These are phyloP conservation scores for Exserohilum turcica DNA, from an alignment of 2,329 filamentous ascomycete genomes.

Conservation along the genomic window DNA sequence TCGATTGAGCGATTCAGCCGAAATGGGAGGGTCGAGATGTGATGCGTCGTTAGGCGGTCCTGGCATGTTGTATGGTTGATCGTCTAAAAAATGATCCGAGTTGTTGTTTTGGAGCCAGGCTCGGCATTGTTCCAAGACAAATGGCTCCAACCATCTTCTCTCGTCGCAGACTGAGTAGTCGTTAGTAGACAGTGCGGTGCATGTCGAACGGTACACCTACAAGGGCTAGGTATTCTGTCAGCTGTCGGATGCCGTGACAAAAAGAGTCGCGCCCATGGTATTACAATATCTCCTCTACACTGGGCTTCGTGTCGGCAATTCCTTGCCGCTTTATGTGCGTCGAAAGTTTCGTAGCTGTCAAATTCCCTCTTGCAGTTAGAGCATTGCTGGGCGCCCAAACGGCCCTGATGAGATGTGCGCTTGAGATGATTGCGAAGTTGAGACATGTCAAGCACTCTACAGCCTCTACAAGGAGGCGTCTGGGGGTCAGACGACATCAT, in stretches of 20 bases:
- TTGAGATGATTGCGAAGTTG: not conserved
- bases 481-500: not conserved
- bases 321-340: not conserved
- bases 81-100: not conserved
- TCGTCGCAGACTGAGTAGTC: not conserved
- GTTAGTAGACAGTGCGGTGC: not conserved
- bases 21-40: not conserved
- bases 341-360: not conserved
- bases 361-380: not conserved
- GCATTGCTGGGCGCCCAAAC: not conserved
- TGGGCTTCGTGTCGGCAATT: not conserved
- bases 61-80: no score
- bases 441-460: not conserved
- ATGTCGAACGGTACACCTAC: not conserved
- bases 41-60: not conserved
- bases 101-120: not conserved
- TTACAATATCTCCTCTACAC: not conserved
- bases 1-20: not conserved
- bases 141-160: not conserved
- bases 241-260: not conserved
- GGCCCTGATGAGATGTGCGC: not conserved
- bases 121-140: not conserved
- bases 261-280: not conserved
- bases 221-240: not conserved
- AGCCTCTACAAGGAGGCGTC: not conserved